Conservation (phyloP, 495 filamentous ascomycete species). For the Poronia punctata region DNA sequence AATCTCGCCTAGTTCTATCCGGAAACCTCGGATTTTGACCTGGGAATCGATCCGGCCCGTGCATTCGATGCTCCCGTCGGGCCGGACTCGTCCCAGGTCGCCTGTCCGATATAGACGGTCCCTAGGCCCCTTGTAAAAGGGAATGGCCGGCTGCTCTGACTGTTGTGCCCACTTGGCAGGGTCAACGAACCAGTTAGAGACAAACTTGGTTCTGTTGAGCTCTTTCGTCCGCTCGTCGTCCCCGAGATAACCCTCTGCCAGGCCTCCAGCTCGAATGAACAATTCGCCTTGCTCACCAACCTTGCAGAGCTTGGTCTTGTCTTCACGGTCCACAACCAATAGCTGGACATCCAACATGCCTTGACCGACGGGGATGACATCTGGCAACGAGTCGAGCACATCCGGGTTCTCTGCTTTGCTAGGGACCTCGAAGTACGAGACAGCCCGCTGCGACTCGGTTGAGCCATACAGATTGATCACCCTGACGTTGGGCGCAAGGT, state of each 20-base stretch:
- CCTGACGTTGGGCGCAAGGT: conserved; percentile 68
- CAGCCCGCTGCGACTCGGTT: conserved; percentile 81
- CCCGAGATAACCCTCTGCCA: conserved; percentile 72
- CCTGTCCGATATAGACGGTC: conserved; percentile 70
- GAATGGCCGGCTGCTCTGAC: conserved; percentile 39
- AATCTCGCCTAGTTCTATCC: conserved; percentile 77
- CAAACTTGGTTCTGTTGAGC: conserved; percentile 62
- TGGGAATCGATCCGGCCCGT: conserved; percentile 69
- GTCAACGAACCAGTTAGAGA: conserved; percentile 71
- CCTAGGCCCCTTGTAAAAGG: conserved; percentile 58
- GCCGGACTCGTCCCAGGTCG: conserved; percentile 59
- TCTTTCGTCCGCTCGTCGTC: conserved; percentile 37
- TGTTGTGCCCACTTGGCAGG: conserved; percentile 53
- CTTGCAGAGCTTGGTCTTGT: conserved; percentile 63
- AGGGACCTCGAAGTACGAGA: conserved; percentile 81
- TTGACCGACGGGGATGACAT: conserved; percentile 78
- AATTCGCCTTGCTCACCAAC: conserved; percentile 85
- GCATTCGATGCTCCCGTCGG: conserved; percentile 59
- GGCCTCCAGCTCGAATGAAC: conserved; percentile 73
- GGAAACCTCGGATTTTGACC: conserved; percentile 78
- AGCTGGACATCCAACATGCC: conserved; percentile 95
- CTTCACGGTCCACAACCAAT: conserved; percentile 77
- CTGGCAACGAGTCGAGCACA: conserved; percentile 63
- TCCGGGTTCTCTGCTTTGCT: conserved; percentile 58
- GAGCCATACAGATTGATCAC: conserved; percentile 93